Evolutionary conservation across 2,329 filamentous ascomycete genomes (phyloP), one percentile per base, ranked within the genome.

Genomic region (Monilinia fructicola): DNA sequence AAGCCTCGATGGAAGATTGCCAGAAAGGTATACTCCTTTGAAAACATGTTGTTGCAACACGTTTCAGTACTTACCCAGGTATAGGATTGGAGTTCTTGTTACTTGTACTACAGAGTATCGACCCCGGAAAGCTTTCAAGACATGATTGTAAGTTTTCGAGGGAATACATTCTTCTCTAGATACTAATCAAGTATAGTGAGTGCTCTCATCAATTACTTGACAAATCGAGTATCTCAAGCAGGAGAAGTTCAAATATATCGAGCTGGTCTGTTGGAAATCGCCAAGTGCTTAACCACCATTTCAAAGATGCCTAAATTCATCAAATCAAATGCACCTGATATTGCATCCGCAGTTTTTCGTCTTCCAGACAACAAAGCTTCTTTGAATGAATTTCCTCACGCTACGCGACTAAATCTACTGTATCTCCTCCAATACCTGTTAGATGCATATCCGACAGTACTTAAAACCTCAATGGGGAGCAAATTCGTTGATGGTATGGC

Each of bases 401-500:
- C 62, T 6, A 72, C 73, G 12, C 67, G 74, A 42, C 52, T 69
- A n/a, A 65, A 61, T 28, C 65, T 74, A 11, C 71, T 72, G 40
- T 52, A 65, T 16, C 56, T 76, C 4, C 52, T 75, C 11, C 63
- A 68, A 23, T 56, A 64, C 2, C 40, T 76, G 2, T 62, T 72
- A n/a, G 60, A 65, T 23, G 67, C 66, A 28, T 69, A 71, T 54
- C 53, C 62, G 7, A 42, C 50, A 12, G 50, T 59, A 23, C 54
- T 75, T 12, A 68, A 67, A 18, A 67, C 68, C 38, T 68, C 72
- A 52, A 31, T 70, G 18, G 69, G 68, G 9, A 65, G 65, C 10
- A 31, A 53, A 6, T 67, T 75, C 38, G 67, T 74, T n/a, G 50
- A 62, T 9, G 74, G 73, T 0, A 38, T 76, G 40, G 67, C 72